These are phyloP conservation scores for Pichia sp. DNA, from an alignment of 1,139 yeast genomes.

Conservation along the genomic window DNA sequence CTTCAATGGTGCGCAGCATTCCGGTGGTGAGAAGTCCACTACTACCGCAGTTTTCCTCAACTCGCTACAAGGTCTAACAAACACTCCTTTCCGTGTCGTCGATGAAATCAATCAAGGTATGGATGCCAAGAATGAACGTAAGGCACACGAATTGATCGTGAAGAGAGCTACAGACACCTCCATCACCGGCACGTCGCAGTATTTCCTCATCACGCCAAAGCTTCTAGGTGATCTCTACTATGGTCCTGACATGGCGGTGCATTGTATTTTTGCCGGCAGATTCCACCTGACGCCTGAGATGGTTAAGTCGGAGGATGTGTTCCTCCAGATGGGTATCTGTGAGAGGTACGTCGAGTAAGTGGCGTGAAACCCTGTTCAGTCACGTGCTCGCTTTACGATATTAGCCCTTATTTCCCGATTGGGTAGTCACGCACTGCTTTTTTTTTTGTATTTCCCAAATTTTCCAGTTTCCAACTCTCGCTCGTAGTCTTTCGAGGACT, in stretches of 20 bases:
- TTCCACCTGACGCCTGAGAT: no score
- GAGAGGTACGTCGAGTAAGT: neutral
- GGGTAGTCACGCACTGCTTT: neutral
- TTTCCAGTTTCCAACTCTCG: neutral
- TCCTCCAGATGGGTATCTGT: neutral
- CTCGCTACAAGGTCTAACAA: constrained; percentile 85
- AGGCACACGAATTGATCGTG: constrained; percentile 82
- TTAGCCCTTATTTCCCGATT: neutral
- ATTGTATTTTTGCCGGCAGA: constrained; percentile 73
- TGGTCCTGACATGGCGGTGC: constrained; percentile 77
- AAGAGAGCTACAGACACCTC: constrained; percentile 64
- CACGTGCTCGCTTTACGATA: no score
- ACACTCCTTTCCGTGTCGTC: constrained; percentile 89
- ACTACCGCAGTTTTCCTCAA: constrained; percentile 87
- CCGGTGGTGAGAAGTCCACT: constrained; percentile 98
- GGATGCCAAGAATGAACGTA: constrained; percentile 90
- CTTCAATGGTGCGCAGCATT: constrained; percentile 80
- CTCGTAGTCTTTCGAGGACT: no score
- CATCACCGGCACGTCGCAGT: constrained; percentile 42
- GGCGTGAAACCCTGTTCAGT: no score
- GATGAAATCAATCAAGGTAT: constrained; percentile 99
- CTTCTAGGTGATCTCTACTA: constrained; percentile 72
- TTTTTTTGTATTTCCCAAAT: neutral
- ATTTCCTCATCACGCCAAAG: constrained; percentile 91
- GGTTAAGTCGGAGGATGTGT: neutral